Evolutionary conservation across 2,329 filamentous ascomycete genomes (phyloP), one percentile per base, ranked within the genome.

Genomic region (Zelopaecilomyces penicillatus): DNA sequence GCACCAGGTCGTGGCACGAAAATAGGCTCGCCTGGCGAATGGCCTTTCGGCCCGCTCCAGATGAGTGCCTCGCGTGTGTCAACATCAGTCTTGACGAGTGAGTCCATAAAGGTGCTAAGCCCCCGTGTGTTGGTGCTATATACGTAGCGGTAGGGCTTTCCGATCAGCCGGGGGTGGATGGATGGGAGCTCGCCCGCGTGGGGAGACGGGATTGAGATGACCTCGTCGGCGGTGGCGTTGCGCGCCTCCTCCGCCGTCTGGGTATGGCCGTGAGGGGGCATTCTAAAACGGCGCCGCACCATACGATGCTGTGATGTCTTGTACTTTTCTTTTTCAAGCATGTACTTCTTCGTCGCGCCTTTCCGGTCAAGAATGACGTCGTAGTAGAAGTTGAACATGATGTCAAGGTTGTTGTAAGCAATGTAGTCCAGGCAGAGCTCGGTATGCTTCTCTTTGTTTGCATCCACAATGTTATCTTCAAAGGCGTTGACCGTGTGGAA

Each of bases 401-500:
- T 69, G 46, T 87, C 80, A 1, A 76, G 64, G 42, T 76, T 83
- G 0, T 77, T 70, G 55, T 84, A 89, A 42, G 76, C 67, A 30
- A 81, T 63, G 1, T 83, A 59, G 49, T 94, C 87, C 44, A 82
- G 78, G 30, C 80, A 67, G 12, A 93, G 69, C 47, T 81, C 70
- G 1, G 52, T 60, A 9, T 44, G 42, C 7, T 54, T 45, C 8
- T 56, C 45, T 2, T 57, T 58, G 0, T 58, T 54, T 1, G 69
- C 65, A 2, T 62, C 64, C 30, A 65, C 60, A 0, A 56, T 48
- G 0, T 55, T 51, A 50, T 86, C 75, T 55, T 91, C 85, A 59
- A 82, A 93, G 0, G 85, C 77, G 53, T 94, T 94, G 57, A 87
- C 69, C 0, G 77, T 78, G 63, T 95, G 87, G 61, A 94, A 94